phyloP scores from a whole-genome alignment of 2,329 filamentous ascomycete species.

The Camillea tinctor region DNA sequence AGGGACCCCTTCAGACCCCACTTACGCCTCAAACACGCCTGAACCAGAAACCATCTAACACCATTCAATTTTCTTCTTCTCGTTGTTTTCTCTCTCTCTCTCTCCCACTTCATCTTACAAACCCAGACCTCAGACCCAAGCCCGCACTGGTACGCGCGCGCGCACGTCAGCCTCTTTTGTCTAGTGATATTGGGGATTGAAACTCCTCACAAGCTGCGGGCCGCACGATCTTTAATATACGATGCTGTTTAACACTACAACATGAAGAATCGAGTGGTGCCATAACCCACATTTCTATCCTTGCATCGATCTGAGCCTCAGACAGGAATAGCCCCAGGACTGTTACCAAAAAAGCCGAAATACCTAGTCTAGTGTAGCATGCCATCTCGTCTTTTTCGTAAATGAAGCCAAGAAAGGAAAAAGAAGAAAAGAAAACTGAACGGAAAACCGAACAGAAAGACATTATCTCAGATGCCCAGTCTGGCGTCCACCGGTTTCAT shows the following conservation, averaged over 20 bases:
- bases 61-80: neutral
- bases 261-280: conserved; percentile 30
- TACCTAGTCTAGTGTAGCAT: too few species aligned
- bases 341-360: conserved; percentile 1
- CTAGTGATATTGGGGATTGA: neutral
- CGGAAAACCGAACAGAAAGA: too few species aligned
- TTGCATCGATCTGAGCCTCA: conserved; percentile 21
- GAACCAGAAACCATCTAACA: neutral
- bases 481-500: too few species aligned
- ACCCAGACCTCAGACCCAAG: neutral
- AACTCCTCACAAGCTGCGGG: neutral
- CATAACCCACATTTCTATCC: conserved; percentile 32
- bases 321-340: conserved; percentile 13
- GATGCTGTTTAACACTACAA: conserved; percentile 11
- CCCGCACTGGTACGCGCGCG: neutral
- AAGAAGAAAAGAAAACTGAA: too few species aligned
- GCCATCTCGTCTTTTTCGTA: too few species aligned
- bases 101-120: neutral
- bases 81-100: neutral
- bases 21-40: conserved; percentile 2
- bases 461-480: too few species aligned
- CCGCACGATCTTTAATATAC: neutral
- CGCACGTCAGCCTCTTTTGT: neutral
- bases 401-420: too few species aligned
- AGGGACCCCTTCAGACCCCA: neutral